Evolutionary conservation across 2,329 filamentous ascomycete genomes (phyloP).

Genomic region (Furcasterigmium sp.): DNA sequence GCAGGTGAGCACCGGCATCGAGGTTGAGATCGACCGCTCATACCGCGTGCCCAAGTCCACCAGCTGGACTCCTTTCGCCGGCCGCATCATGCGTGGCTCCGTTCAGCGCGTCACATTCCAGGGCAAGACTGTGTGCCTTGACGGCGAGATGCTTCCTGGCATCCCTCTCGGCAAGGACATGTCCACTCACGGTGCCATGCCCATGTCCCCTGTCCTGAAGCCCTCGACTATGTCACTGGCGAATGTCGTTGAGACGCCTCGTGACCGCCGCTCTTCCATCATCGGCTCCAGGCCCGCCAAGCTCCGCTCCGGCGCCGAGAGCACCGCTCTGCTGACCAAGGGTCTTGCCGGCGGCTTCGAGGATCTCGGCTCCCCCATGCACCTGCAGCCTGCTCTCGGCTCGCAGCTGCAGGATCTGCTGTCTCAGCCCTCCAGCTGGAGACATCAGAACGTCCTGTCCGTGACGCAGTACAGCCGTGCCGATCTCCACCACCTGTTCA

Average conservation of each 20-base stretch:
- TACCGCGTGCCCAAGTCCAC: constrained; percentile 50
- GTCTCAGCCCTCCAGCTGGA: constrained; percentile 73
- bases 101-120: constrained; percentile 74
- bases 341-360: constrained; percentile 22
- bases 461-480: constrained; percentile 84
- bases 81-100: constrained; percentile 61
- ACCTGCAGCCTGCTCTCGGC: constrained; percentile 45
- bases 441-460: constrained; percentile 82
- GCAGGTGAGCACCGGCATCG: constrained; percentile 66
- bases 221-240: constrained; percentile 35
- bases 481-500: constrained; percentile 91
- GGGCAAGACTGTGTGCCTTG: constrained; percentile 68
- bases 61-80: constrained; percentile 67
- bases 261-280: constrained; percentile 24
- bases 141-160: constrained; percentile 57
- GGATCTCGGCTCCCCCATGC: constrained; percentile 39
- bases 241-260: constrained; percentile 28
- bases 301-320: constrained; percentile 21
- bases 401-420: constrained; percentile 68
- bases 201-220: constrained; percentile 55
- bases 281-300: constrained; percentile 23
- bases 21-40: constrained; percentile 70
- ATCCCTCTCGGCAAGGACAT: constrained; percentile 64
- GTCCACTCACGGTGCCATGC: constrained; percentile 58
- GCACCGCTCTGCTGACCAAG: neutral